Evolutionary conservation across 148 eudicot genomes (phyloP), one percentile per base, ranked within the genome.

Genomic region (Camellia japonica): DNA sequence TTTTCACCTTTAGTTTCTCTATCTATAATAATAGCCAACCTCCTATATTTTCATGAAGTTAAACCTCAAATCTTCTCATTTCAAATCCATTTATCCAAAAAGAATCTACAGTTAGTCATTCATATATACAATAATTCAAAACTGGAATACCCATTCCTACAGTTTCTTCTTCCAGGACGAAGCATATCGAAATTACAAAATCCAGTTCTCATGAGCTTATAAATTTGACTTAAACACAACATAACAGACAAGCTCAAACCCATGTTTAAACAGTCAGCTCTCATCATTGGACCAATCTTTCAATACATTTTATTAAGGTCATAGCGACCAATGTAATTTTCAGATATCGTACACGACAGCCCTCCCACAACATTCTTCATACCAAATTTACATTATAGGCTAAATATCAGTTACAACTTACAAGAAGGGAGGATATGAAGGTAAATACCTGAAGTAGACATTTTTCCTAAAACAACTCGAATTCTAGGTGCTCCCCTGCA

Each of bases 401-500:
- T 15, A 80, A 47, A 59, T 30, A 30, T 30, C 30, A n/a, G 38
- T 42, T 47, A 44, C 19, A 18, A 62, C n/a, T 51, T 66, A 52
- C 76, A 65, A 80, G 64, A 67, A 68, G 68, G 58, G 67, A 73
- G 42, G 63, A 71, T 38, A 47, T n/a, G 46, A 46, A 49, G 23
- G 61, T 67, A 14, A 67, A 18, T 63, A 71, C 75, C 49, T 56
- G 51, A 80, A 62, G n/a, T n/a, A 8, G 13, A 55, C 8, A 15
- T 38, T 73, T 11, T 42, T 54, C 30, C 82, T 87, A 92, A 76
- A 92, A 92, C 76, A 92, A 83, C 90, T 93, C 95, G 62, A 93
- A 93, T 81, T 93, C 95, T 74, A 91, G 82, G 77, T 91, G 88
- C 79, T 89, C 95, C n/a, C 89, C 92, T 15, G 86, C 42, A 62